phyloP scores from a whole-genome alignment of 2,329 filamentous ascomycete genomes.

The Simplicillium aogashimaense region DNA sequence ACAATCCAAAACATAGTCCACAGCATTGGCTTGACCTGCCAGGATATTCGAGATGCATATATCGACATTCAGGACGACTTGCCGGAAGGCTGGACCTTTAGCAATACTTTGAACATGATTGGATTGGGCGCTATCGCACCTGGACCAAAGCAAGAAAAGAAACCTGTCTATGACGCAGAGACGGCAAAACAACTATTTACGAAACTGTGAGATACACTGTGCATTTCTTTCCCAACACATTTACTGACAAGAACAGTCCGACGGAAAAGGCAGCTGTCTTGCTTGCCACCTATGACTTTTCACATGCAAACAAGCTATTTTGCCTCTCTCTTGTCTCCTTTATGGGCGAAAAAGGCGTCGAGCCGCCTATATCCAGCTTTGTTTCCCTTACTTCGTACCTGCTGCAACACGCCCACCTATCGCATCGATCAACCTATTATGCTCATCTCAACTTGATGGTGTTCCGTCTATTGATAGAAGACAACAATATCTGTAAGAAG shows the following conservation, averaged over 20 bases:
- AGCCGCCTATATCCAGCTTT: conserved; percentile 71
- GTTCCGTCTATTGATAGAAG: conserved; percentile 78
- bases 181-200: conserved; percentile 75
- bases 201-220: conserved; percentile 50
- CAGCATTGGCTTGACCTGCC: conserved; percentile 65
- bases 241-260: conserved; percentile 43
- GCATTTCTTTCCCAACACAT: conserved; percentile 5
- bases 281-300: conserved; percentile 85
- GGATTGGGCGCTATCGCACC: conserved; percentile 69
- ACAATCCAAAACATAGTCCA: conserved; percentile 75
- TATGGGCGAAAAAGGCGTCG: conserved; percentile 50
- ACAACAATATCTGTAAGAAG: conserved; percentile 69
- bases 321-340: conserved; percentile 71
- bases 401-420: conserved; percentile 85
- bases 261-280: conserved; percentile 69
- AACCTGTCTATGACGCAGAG: conserved; percentile 57
- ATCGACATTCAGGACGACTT: conserved; percentile 81
- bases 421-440: conserved; percentile 68
- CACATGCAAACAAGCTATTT: conserved; percentile 90
- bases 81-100: conserved; percentile 80
- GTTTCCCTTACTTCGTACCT: conserved; percentile 88
- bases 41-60: conserved; percentile 61
- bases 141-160: conserved; percentile 52
- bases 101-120: conserved; percentile 72
- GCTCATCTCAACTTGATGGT: conserved; percentile 78